Percentiles rank a stretch among this genome's conserved stretches.
phyloP scores from a whole-genome alignment of 1,284 basidiomycete genomes.

The Irpex sp. region DNA sequence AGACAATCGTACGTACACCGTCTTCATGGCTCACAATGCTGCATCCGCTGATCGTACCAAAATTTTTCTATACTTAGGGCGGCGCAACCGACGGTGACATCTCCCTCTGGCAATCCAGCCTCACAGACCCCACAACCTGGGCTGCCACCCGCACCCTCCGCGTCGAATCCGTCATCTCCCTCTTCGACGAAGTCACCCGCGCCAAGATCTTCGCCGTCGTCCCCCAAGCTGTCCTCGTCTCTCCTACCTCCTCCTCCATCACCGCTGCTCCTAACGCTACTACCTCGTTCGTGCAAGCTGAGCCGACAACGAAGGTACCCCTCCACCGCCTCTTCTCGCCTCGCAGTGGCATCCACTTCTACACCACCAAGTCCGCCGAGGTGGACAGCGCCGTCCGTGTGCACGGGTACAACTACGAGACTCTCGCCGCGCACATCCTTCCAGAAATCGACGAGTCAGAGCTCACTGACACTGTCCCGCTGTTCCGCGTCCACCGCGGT shows the following conservation, averaged over 20 bases:
- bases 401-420: slow-evolving; percentile 12
- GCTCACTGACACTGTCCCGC: slow-evolving; percentile 3
- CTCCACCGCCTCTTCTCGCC: slow-evolving; percentile 12
- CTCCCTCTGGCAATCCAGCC: slow-evolving; percentile 1
- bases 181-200: slow-evolving; percentile 6
- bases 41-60: too few relatives aligned
- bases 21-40: neutral
- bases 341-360: slow-evolving; percentile 14
- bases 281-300: neutral
- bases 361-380: slow-evolving; percentile 12
- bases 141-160: slow-evolving; percentile 1
- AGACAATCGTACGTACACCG: neutral
- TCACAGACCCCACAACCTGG: neutral
- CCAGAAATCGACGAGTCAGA: neutral
- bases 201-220: slow-evolving; percentile 2
- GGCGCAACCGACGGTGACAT: neutral
- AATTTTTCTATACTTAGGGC: neutral
- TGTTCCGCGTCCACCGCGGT: slow-evolving; percentile 10
- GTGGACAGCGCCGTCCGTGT: slow-evolving; percentile 8
- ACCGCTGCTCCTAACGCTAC: neutral
- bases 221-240: neutral
- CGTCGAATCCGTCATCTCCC: slow-evolving; percentile 2
- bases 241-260: neutral
- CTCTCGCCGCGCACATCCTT: slow-evolving; percentile 10
- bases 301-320: slow-evolving; percentile 2